Conservation (phyloP, 1,284 basidiomycete genomes). For the Heliocybe sulcata region DNA sequence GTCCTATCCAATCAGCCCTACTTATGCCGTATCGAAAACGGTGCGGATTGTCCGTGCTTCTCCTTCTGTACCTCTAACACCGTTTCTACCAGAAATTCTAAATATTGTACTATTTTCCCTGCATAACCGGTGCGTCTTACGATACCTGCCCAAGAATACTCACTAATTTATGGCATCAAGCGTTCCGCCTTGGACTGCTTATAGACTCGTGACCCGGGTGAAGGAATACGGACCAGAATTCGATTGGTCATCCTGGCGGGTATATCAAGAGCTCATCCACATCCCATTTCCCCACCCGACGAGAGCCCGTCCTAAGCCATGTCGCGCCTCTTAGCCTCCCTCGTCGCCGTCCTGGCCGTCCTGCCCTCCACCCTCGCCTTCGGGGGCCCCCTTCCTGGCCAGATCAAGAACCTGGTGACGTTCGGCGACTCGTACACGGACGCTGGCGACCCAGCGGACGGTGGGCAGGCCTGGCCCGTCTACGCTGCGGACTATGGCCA, state of each 20-base stretch:
- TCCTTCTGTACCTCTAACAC: neutral
- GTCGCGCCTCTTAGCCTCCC: neutral
- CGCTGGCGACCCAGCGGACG: slow-evolving; percentile 21
- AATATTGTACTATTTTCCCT: neutral
- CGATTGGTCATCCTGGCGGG: neutral
- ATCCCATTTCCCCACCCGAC: neutral
- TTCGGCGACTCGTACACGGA: slow-evolving; percentile 44
- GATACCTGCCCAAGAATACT: neutral
- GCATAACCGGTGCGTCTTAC: neutral
- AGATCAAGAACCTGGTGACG: slow-evolving; percentile 34
- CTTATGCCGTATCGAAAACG: neutral
- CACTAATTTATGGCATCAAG: neutral
- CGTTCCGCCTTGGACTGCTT: neutral
- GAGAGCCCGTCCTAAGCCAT: neutral
- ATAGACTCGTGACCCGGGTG: neutral
- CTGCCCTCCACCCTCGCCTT: neutral
- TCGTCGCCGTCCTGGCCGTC: neutral
- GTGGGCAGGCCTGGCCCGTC: slow-evolving; percentile 34
- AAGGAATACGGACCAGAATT: neutral
- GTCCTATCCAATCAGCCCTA: neutral
- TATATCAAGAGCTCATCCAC: neutral
- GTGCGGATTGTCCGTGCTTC: neutral
- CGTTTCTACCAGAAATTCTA: neutral
- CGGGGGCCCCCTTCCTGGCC: slow-evolving; percentile 7
- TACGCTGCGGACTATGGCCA: slow-evolving; percentile 31